Base-by-base conservation (phyloP, 2,329 filamentous ascomycete genomes). In the Myotisia sp. region DNA sequence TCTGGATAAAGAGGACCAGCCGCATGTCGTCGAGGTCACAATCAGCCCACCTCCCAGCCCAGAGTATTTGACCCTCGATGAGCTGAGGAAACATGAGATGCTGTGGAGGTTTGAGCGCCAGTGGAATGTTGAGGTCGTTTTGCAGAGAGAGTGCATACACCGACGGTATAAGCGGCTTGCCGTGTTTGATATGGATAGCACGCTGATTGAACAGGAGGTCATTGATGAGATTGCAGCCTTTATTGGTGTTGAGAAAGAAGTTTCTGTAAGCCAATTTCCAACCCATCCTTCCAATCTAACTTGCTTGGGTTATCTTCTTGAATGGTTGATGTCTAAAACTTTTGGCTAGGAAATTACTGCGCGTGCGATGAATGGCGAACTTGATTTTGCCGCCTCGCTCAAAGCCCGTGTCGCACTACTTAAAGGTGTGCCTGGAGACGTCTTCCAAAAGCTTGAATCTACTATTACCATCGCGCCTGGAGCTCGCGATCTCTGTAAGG, bases 181-280 rank as follows among this genome's bases (percentile, higher is more conserved):
- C 3, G 83, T 94, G 20, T 98, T 98, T 51, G 90, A 98, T 57
- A 98, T 98, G 90, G 90, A 98, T 62, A 90, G 80, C 56, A 98
- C 90, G 0, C 70, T 98, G 40, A 95, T 98, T 54, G 80, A 87
- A 35, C 86, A 98, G 56, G 90, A 98, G 62, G 86, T 94, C 40
- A 95, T 98, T 52, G 90, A 98, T 56, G 76, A 95, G 49, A 77
- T 98, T 37, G 90, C 90, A 3, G 76, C 79, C 35, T 79, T 79
- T 23, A 74, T 93, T 2, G 82, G 84, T 34, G 70, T 92, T n/a
- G 75, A 83, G 47, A 75, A 75, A 34, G 66, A 81, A 47, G 87
- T 98, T 24, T 80, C 84, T 6, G 74, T 64, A 52, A 21, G 47
- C 33, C 13, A 4, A 5, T n/a, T 2, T 26, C n/a, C 6, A 18